Percentiles rank a stretch among this genome's conserved stretches.
These are phyloP conservation scores for Erodium moschatum DNA, from an alignment of 441 rosid species.

Conservation along the genomic window DNA sequence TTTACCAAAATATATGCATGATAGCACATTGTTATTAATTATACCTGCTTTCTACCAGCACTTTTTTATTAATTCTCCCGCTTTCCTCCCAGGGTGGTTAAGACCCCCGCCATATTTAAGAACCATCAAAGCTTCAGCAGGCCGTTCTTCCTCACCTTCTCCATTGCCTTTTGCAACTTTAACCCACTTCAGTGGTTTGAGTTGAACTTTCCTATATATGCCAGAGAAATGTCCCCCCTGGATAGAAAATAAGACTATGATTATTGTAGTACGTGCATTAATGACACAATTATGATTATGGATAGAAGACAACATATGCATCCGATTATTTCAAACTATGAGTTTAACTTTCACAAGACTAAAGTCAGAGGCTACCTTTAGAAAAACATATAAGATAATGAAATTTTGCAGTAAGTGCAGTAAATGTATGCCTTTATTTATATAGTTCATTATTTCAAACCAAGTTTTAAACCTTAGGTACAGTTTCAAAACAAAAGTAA, in stretches of 20 bases:
- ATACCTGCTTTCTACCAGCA: slow-evolving; percentile 99
- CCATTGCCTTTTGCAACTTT: slow-evolving; percentile 60
- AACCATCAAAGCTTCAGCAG: slow-evolving; percentile 94
- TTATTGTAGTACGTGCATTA: neutral
- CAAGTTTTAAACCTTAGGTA: neutral
- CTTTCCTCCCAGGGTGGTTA: no score
- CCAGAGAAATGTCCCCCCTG: slow-evolving; percentile 99
- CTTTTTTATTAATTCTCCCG: no score
- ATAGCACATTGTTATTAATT: slow-evolving; percentile 16
- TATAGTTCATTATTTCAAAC: neutral
- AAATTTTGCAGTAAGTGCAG: neutral
- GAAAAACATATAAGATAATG: neutral
- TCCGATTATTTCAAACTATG: no score
- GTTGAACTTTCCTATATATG: slow-evolving; percentile 96
- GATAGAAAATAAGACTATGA: slow-evolving; percentile 21
- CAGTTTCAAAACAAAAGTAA: neutral
- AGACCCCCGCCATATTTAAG: slow-evolving; percentile 99
- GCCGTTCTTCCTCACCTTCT: slow-evolving; percentile 94
- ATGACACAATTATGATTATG: no score
- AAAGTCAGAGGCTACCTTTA: slow-evolving; percentile 4
- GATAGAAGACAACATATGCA: no score
- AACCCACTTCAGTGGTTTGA: slow-evolving; percentile 93
- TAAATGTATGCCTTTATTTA: neutral
- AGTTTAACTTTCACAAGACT: neutral
- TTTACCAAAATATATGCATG: neutral